Evolutionary conservation across 2,329 filamentous ascomycete species (phyloP), one percentile per base, ranked within the genome.

Genomic region (Cytospora mali): DNA sequence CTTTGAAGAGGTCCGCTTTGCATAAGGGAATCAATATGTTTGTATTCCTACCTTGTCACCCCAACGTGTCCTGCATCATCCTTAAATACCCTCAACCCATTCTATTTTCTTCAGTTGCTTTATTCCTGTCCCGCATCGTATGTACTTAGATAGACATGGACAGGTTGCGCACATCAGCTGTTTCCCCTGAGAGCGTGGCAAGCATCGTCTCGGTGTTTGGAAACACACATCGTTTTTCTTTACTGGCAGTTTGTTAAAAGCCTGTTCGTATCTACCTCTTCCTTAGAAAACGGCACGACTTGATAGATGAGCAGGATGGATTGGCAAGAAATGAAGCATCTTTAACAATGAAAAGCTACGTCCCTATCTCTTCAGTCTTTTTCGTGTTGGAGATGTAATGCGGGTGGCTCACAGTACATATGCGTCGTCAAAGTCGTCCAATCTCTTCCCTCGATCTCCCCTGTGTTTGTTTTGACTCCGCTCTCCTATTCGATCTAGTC

Each of bases 1-100:
- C 54, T 93, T 94, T 75, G 58, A 60, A 59, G 91, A 94, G 73
- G 87, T 92, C 28, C 84, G 83, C 46, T 92, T 89, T 74, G 76
- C 74, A 27, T 82, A 70, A 53, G 33, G 21, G 42, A 46, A 23
- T 46, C n/a, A 46, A 46, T 5, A 23, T 18, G 9, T 46, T 9
- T 11, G 2, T 23, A 6, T 23, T 4, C 5, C 9, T 46, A 42
- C 39, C 18, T 23, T 6, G 42, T 46, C 16, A 46, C n/a, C 23
- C 42, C 11, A 18, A 10, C n/a, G 13, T 23, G 23, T 23, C 18
- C 42, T 23, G 42, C 18, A 23, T 46, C 18, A 23, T 18, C 9
- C 1, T 5, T 21, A 48, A 31, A 60, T 60, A 60, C 50, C 58
- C 58, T 54, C 58, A 25, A 11, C 54, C 46, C 27, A 21, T 33